phyloP scores from a whole-genome alignment of 169 alveolate species.

The Theileria annulata region DNA sequence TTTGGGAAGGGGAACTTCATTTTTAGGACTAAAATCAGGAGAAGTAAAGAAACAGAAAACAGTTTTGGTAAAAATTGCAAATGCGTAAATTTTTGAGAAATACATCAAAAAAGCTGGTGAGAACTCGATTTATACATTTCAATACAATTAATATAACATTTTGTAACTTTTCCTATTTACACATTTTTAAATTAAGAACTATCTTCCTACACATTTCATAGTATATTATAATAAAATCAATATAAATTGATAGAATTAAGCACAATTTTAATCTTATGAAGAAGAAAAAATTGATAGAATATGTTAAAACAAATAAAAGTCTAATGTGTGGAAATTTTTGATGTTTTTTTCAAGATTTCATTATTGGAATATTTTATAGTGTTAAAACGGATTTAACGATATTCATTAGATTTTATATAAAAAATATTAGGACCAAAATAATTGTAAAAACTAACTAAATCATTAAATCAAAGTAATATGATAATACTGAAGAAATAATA shows the following conservation, averaged over 20 bases:
- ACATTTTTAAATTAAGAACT: not conserved
- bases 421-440: too few relatives aligned
- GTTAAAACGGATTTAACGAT: too few relatives aligned
- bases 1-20: conserved; percentile 22
- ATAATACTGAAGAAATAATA: too few relatives aligned
- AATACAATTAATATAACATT: not conserved
- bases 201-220: not conserved
- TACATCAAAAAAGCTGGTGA: not conserved
- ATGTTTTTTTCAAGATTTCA: too few relatives aligned
- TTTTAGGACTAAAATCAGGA: not conserved
- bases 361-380: too few relatives aligned
- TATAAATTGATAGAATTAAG: not conserved
- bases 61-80: conserved; percentile 8
- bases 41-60: not conserved
- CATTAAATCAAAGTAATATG: too few relatives aligned
- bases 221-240: not conserved
- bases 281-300: too few relatives aligned
- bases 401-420: too few relatives aligned
- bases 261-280: too few relatives aligned
- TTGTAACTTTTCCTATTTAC: not conserved
- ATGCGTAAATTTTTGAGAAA: not conserved
- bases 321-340: too few relatives aligned
- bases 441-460: too few relatives aligned
- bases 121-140: not conserved
- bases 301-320: too few relatives aligned